Evolutionary conservation across 2,329 filamentous ascomycete species (phyloP).

Genomic region (Penicillium psychrosexuale): DNA sequence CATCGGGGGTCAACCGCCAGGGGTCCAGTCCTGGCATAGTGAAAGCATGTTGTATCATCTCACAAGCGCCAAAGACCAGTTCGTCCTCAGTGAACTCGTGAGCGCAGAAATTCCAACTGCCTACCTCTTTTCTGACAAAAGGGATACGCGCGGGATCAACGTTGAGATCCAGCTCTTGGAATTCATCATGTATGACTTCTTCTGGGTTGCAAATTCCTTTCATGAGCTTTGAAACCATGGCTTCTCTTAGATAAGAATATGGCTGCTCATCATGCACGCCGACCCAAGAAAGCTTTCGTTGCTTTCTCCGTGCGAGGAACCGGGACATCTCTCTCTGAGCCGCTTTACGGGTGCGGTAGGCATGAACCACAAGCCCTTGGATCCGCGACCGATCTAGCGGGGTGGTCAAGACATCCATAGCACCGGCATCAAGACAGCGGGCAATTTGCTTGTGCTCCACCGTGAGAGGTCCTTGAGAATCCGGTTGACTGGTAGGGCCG

Average conservation of each 20-base stretch:
- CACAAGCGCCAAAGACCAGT: constrained; percentile 75
- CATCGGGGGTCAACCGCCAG: constrained; percentile 78
- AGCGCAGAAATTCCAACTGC: constrained; percentile 82
- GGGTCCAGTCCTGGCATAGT: constrained; percentile 73
- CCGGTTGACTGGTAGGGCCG: constrained; percentile 19
- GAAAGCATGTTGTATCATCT: constrained; percentile 88
- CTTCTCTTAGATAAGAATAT: constrained; percentile 84
- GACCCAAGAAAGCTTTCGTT: constrained; percentile 87
- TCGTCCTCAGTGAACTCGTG: constrained; percentile 90
- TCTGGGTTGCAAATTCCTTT: constrained; percentile 76
- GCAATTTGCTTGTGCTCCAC: constrained; percentile 56
- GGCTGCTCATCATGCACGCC: constrained; percentile 80
- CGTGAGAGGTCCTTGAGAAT: constrained; percentile 33
- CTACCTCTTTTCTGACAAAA: constrained; percentile 66
- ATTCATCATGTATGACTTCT: constrained; percentile 60
- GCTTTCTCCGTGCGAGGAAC: constrained; percentile 67
- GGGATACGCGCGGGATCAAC: constrained; percentile 64
- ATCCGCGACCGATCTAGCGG: constrained; percentile 72
- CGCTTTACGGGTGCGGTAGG: constrained; percentile 76
- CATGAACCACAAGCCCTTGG: constrained; percentile 74
- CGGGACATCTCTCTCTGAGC: constrained; percentile 69
- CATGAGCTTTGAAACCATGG: constrained; percentile 88
- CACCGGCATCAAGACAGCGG: constrained; percentile 79
- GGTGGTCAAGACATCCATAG: constrained; percentile 78
- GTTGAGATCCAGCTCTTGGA: constrained; percentile 61